A percentile compares a stretch with the other conserved stretches of the same genome.
These are phyloP conservation scores for Thelonectria rubi DNA, from an alignment of 2,329 filamentous ascomycete species.

Conservation along the genomic window DNA sequence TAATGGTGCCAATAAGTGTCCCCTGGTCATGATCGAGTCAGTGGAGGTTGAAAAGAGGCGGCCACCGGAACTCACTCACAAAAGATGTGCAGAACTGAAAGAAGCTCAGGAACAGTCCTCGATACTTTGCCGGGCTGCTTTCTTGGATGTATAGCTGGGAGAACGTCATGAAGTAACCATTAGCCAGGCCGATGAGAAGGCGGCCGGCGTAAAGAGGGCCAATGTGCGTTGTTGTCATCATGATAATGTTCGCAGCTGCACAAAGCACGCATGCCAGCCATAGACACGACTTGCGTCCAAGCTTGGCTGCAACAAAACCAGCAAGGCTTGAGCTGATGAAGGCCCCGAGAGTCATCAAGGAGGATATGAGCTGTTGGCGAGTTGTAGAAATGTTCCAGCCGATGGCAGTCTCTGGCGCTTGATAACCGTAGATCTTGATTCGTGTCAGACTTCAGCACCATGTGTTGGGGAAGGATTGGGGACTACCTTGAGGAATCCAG, in stretches of 20 bases:
- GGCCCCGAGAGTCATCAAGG: conserved; percentile 37
- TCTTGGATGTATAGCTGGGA: conserved; percentile 38
- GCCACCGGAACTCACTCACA: conserved; percentile 18
- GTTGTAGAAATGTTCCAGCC: conserved; percentile 39
- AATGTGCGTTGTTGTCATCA: conserved; percentile 38
- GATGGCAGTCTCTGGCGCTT: conserved; percentile 33
- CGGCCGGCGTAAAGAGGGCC: conserved; percentile 29
- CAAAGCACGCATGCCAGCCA: conserved; percentile 35
- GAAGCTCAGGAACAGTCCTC: conserved; percentile 34
- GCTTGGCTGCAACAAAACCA: conserved; percentile 27
- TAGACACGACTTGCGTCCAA: conserved; percentile 33
- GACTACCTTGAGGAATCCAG: conserved; percentile 33
- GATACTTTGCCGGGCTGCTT: conserved; percentile 35
- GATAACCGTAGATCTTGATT: conserved; percentile 35
- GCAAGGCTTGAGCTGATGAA: conserved; percentile 38
- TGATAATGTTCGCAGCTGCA: conserved; percentile 34
- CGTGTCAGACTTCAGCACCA: too few species aligned
- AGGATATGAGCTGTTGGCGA: conserved; percentile 36
- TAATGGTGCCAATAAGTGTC: conserved; percentile 34
- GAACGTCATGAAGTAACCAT: conserved; percentile 39
- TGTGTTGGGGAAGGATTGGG: neutral
- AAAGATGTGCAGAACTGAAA: conserved; percentile 37
- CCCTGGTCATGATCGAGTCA: conserved; percentile 14
- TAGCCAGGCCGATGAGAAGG: conserved; percentile 33
- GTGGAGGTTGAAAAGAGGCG: neutral